phyloP scores from a whole-genome alignment of 164 flowering plant species.

The Akebia trifoliata region DNA sequence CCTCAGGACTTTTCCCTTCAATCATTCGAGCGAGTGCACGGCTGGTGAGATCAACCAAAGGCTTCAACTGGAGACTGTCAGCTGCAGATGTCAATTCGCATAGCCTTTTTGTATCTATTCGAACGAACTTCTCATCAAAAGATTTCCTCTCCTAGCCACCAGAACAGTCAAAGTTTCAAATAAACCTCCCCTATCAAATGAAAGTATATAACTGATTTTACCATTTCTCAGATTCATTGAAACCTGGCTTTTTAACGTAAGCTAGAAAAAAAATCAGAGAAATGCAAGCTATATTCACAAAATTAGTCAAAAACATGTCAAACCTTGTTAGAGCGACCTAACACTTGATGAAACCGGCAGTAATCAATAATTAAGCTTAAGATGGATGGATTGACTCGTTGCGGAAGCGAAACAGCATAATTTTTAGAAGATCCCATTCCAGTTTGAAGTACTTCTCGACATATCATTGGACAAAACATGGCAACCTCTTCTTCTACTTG shows the following conservation, averaged over 20 bases:
- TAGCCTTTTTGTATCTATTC: slow-evolving; percentile 68
- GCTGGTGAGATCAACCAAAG: slow-evolving; percentile 85
- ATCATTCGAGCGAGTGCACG: slow-evolving; percentile 93
- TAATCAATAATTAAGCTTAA: slow-evolving; percentile 80
- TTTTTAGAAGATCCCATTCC: slow-evolving; percentile 83
- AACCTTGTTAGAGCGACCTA: slow-evolving; percentile 93
- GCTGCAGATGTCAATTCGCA: slow-evolving; percentile 94
- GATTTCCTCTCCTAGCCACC: slow-evolving; percentile 67
- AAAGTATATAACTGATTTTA: not conserved
- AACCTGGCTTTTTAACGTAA: not conserved
- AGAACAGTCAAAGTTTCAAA: slow-evolving; percentile 6
- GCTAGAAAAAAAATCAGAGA: not conserved
- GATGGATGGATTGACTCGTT: slow-evolving; percentile 65
- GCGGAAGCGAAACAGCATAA: slow-evolving; percentile 76
- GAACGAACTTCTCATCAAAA: slow-evolving; percentile 78
- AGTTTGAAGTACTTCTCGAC: slow-evolving; percentile 63
- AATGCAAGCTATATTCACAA: not conserved
- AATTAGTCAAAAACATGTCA: not conserved
- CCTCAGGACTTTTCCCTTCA: slow-evolving; percentile 91
- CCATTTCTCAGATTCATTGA: not conserved
- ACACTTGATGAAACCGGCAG: slow-evolving; percentile 88
- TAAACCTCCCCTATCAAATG: not conserved
- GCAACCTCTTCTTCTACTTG: slow-evolving; percentile 97
- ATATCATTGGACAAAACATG: slow-evolving; percentile 85
- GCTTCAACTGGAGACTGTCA: slow-evolving; percentile 81